Base-by-base conservation (phyloP, 371 early-diverging fungal species). In the Apophysomyces trapeziformis region DNA sequence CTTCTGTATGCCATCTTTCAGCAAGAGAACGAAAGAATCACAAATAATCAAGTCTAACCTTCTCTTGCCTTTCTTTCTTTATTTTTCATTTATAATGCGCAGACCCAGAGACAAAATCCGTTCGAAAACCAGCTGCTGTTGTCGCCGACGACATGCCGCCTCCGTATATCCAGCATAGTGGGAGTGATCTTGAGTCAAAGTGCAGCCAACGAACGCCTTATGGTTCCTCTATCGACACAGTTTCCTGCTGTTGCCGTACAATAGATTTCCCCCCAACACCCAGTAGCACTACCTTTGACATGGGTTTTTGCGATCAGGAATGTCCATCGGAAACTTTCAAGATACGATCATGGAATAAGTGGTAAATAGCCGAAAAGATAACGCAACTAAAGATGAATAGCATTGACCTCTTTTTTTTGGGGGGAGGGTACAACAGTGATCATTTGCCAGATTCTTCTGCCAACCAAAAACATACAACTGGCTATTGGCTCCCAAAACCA, bases 181-280 rank as follows among this genome's bases (percentile, higher is more conserved):
- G 54, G 0, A 50, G 54, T 21, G 50, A 61, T 43, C 41, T 46
- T 1, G 39, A 58, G 26, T 63, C 59, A 26, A 63, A 64, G 59
- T 57, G 63, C 54, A 63, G 54, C 7, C 39, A 70, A 1, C 61
- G 73, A 6, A 72, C 73, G 7, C 74, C 70, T n/a, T 72, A 76
- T 46, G 73, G 71, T 60, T 74, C 78, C 0, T 74, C 78, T 1
- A 59, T 77, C 8, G 73, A 73, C 26, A 77, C 70, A 26, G 70
- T 77, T 56, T 72, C 72, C 13, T 67, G 68, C 16, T 73, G 68
- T 35, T 35, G 45, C 14, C 44, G 63, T 6, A 62, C 68, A 1
- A 13, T 66, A 1, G 72, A 74, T 21, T 38, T 72, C 14, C 79
- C 79, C 9, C 61, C 69, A 0, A 76, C 76, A 0, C 76, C 76